Base-by-base conservation (phyloP, 345 rosid species). In the Salix udensis region DNA sequence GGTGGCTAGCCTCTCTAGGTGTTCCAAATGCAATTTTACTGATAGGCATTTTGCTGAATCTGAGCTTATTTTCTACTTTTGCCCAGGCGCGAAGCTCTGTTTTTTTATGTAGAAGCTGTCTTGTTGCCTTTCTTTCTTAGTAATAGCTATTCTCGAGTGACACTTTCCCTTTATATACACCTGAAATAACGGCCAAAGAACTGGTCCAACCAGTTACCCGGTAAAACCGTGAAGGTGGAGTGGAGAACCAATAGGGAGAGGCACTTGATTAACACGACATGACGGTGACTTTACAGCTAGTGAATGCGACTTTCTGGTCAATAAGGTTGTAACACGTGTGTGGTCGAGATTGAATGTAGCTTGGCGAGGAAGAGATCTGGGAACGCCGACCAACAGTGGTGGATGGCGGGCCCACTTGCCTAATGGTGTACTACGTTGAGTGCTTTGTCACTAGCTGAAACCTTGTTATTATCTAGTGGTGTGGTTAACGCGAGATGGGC, bases 1-100 rank as follows among this genome's bases (percentile, higher is more conserved):
- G 97, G 4, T 81, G 87, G 75, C 89, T 89, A 2, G 88, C 92
- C 80, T 93, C 98, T 11, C 91, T 84, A 0, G 94, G 85, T 19
- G 80, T 6, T 19, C 93, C 98, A 31, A 93, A 64, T 4, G 94
- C 89, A 13, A 93, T 87, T 79, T 81, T 90, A 23, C 77, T 46
- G 50, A 93, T 82, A 19, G 95, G 84, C 97, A 93, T 93, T 81
- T 82, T 26, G 6, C 1, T 23, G 9, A 16, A 52, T 28, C 36
- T 52, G 7, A 24, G 16, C 2, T 36, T 24, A 19, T 4, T 53
- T 18, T 23, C 12, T 36, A 13, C 30, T 67, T 21, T 55, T 36
- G n/a, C 34, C 2, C 6, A 18, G 9, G 64, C 10, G 7, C 6
- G 3, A 18, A 18, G 74, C 58, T 44, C 52, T 24, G 24, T 69